phyloP scores from a whole-genome alignment of 2,329 filamentous ascomycete genomes.

The Torrubiellomyces zombiae region DNA sequence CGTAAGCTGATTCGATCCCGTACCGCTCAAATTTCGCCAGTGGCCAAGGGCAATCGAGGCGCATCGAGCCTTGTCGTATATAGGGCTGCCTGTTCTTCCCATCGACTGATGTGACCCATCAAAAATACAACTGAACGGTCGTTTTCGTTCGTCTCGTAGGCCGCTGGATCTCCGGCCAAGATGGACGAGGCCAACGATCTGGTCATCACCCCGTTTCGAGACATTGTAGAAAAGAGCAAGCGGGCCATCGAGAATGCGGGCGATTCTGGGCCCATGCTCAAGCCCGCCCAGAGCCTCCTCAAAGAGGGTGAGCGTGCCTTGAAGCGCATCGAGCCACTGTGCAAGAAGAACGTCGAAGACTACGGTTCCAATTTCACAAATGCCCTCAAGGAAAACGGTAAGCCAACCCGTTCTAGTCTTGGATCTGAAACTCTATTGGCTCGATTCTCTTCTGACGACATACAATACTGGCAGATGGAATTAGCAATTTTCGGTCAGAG shows the following conservation, averaged over 20 bases:
- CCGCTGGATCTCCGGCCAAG: not conserved
- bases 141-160: not conserved
- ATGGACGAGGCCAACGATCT: slow-evolving; percentile 27
- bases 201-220: slow-evolving; percentile 32
- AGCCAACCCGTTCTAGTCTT: slow-evolving; percentile 6
- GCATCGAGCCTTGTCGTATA: no score
- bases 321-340: slow-evolving; percentile 33
- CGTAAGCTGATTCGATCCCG: no score
- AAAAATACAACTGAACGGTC: not conserved
- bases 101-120: not conserved
- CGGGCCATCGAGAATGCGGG: slow-evolving; percentile 29
- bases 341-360: slow-evolving; percentile 28
- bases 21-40: no score
- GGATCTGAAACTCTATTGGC: not conserved
- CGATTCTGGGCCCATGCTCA: slow-evolving; percentile 27
- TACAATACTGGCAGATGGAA: slow-evolving; percentile 23
- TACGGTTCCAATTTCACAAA: slow-evolving; percentile 32
- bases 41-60: no score
- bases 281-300: slow-evolving; percentile 28
- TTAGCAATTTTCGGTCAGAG: slow-evolving; percentile 28
- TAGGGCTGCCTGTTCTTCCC: no score
- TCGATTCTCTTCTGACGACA: not conserved
- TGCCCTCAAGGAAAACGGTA: slow-evolving; percentile 37
- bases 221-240: slow-evolving; percentile 34
- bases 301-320: slow-evolving; percentile 32